Percentiles rank a stretch among this genome's conserved stretches.
These are phyloP conservation scores for Solanum ahanhuiri DNA, from an alignment of 257 asterid species.

Conservation along the genomic window DNA sequence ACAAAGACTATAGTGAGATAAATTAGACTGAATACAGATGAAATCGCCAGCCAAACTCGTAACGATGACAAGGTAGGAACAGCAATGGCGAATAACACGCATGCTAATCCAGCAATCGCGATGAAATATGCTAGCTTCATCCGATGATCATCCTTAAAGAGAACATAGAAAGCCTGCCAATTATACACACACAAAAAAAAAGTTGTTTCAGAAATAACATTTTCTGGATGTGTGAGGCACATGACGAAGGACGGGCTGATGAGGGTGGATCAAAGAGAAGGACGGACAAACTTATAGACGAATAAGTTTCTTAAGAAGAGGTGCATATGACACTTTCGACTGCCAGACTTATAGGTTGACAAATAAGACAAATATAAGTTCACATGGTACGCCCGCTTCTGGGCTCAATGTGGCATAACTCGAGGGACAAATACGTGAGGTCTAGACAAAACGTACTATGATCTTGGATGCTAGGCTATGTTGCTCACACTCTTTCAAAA, in stretches of 20 bases:
- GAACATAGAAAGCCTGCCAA: slow-evolving; percentile 66
- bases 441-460: not conserved
- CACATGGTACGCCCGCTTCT: not conserved
- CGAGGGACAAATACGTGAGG: not conserved
- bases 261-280: not conserved
- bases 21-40: slow-evolving; percentile 59
- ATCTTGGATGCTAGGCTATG: not conserved
- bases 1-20: slow-evolving; percentile 51
- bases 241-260: not conserved
- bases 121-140: slow-evolving; percentile 78
- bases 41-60: slow-evolving; percentile 66
- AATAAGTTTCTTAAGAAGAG: not conserved
- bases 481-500: not conserved
- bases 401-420: not conserved
- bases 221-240: not conserved
- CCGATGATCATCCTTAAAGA: slow-evolving; percentile 42
- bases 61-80: slow-evolving; percentile 85
- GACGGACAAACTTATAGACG: not conserved
- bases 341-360: not conserved
- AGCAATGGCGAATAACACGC: slow-evolving; percentile 64
- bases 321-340: not conserved
- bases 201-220: not conserved
- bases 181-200: not conserved
- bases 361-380: not conserved
- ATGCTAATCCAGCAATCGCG: slow-evolving; percentile 59